These are phyloP conservation scores for Aspergillus leporis DNA, from an alignment of 495 filamentous ascomycete species.

Conservation along the genomic window DNA sequence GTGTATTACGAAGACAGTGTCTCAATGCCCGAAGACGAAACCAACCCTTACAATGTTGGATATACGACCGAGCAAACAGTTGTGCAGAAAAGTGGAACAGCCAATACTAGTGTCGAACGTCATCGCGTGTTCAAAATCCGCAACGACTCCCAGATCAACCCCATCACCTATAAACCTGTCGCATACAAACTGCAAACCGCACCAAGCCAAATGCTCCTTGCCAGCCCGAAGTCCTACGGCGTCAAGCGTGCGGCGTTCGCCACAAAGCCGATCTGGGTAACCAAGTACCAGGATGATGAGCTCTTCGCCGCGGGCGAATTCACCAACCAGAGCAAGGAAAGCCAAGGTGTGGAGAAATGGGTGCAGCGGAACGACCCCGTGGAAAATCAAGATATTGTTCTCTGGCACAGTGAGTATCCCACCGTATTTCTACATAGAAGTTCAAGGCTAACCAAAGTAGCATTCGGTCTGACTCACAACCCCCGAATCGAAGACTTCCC, in stretches of 20 bases:
- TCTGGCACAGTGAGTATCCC: slow-evolving; percentile 51
- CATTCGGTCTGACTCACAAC: slow-evolving; percentile 62
- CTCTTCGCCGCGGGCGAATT: slow-evolving; percentile 81
- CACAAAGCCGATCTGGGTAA: slow-evolving; percentile 79
- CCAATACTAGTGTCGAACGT: slow-evolving; percentile 60
- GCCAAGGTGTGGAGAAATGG: slow-evolving; percentile 57
- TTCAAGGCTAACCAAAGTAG: slow-evolving; percentile 23
- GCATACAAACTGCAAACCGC: slow-evolving; percentile 76
- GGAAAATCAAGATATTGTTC: slow-evolving; percentile 53
- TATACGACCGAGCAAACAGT: slow-evolving; percentile 67
- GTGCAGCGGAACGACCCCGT: slow-evolving; percentile 51
- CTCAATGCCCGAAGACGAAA: slow-evolving; percentile 68
- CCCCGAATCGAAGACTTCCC: slow-evolving; percentile 63
- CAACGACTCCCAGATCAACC: slow-evolving; percentile 63
- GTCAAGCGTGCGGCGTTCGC: slow-evolving; percentile 78
- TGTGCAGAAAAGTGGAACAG: slow-evolving; percentile 59
- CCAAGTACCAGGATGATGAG: slow-evolving; percentile 74
- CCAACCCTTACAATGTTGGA: slow-evolving; percentile 79
- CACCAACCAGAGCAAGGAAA: slow-evolving; percentile 78
- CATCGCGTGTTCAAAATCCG: slow-evolving; percentile 83
- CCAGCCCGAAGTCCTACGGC: slow-evolving; percentile 66
- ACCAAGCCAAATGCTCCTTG: slow-evolving; percentile 78
- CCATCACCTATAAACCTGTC: slow-evolving; percentile 73
- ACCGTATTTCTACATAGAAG: not conserved
- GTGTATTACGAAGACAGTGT: slow-evolving; percentile 72